Evolutionary conservation across 345 rosid genomes (phyloP), one percentile per base, ranked within the genome.

Genomic region (Citrus inodora): DNA sequence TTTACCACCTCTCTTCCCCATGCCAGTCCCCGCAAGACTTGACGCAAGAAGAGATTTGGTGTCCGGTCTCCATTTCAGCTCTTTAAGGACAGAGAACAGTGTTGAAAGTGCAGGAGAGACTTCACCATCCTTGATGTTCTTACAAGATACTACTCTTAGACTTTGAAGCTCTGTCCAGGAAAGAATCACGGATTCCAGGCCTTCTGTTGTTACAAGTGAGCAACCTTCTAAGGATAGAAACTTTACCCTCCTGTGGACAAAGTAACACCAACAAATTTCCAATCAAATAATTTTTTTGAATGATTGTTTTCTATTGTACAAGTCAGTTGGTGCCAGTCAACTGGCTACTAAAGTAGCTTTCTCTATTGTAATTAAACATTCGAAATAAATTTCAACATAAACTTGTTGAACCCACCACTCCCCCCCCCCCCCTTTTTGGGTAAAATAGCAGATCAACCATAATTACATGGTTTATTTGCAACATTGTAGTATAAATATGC

Each of bases 21-120:
- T 84, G 55, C 92, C 97, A 19, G 87, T 89, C 66, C 87, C 97
- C 16, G 40, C 76, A 66, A 96, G 97, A 75, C 89, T 86, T 64
- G 89, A 82, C 27, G 81, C 83, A 16, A 92, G 90, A 71, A 89
- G 93, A 17, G 92, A 90, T 76, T 86, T 94, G 24, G 92, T 83
- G 73, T 96, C 97, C 37, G 99, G 97, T 75, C 94, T 88, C 99
- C 99, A 96, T 82, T 89, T 92, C 85, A 96, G 82, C 65, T 91
- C 99, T 84, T 88, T 91, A 21, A 96, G 91, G 61, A 51, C 83
- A 27, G 92, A 90, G 86, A 94, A 92, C 70, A 92, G 80, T 33
- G 88, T 87, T 37, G 95, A 86, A 11, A 96, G 87, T 32, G 88
- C 93, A 17, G 97, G 92, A 78, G 94, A 86, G 37, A 90, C 82